phyloP scores from a whole-genome alignment of 148 eudicot genomes.

The Fallopia convolvulus region DNA sequence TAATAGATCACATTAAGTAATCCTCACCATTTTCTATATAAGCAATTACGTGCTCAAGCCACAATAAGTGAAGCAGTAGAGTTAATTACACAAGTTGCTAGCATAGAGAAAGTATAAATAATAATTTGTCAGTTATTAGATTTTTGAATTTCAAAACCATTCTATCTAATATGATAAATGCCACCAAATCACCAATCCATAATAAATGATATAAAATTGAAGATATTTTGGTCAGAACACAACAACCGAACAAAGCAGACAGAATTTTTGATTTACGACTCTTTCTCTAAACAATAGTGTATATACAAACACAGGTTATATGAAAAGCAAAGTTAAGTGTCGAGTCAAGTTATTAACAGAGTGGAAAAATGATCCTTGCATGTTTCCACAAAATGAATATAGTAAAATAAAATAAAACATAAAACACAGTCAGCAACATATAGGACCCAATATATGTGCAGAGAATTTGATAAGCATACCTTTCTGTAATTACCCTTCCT shows the following conservation, averaged over 20 bases:
- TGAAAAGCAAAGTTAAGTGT: no score
- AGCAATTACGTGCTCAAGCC: not conserved
- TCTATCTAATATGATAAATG: not conserved
- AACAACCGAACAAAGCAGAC: not conserved
- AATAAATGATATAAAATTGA: not conserved
- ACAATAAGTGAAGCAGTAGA: not conserved
- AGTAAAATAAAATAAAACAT: not conserved
- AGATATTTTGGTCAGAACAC: not conserved
- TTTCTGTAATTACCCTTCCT: constrained; percentile 37
- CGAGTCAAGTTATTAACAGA: not conserved
- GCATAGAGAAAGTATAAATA: not conserved
- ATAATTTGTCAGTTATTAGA: not conserved
- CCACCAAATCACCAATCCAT: not conserved
- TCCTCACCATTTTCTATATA: not conserved
- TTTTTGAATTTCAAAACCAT: not conserved
- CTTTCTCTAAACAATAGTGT: not conserved
- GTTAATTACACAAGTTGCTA: not conserved
- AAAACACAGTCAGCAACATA: not conserved
- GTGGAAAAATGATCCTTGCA: not conserved
- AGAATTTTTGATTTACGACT: not conserved
- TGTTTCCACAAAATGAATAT: not conserved
- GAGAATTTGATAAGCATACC: constrained; percentile 20
- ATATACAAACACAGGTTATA: not conserved
- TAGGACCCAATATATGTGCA: constrained; percentile 1
- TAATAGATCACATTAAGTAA: not conserved